Conservation (phyloP, 176 grass and related monocot species). For the Rhipidocladum racemiflorum region DNA sequence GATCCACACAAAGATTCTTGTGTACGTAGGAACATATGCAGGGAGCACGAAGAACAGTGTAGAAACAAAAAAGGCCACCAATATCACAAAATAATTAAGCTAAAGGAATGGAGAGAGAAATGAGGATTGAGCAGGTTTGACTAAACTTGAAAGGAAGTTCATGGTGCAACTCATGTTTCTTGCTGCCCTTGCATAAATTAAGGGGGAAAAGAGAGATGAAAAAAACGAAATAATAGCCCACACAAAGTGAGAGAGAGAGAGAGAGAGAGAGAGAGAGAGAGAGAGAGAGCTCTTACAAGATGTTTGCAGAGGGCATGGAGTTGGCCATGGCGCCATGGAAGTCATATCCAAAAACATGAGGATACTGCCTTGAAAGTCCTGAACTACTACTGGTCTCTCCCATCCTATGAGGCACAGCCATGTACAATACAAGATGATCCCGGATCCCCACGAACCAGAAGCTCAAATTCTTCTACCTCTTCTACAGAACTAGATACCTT, state of each 20-base stretch:
- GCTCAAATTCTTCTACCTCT: not conserved
- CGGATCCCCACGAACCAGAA: not conserved
- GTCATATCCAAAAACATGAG: conserved; percentile 39
- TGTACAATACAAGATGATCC: not conserved
- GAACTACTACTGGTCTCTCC: conserved; percentile 44
- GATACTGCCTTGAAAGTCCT: conserved; percentile 39
- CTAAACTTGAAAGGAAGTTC: not conserved
- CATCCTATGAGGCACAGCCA: conserved; percentile 19
- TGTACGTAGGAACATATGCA: not conserved
- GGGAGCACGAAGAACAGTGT: conserved; percentile 16
- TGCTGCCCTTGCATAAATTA: not conserved
- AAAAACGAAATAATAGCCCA: not conserved
- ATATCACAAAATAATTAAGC: not conserved
- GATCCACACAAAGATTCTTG: not conserved
- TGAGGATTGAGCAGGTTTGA: not conserved
- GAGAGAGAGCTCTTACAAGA: conserved; percentile 36
- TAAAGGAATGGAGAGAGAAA: not conserved
- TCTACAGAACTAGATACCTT: not conserved
- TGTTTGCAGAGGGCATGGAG: conserved; percentile 38
- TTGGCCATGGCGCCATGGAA: conserved; percentile 40
- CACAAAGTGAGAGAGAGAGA: not conserved
- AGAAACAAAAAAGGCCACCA: not conserved
- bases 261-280: not conserved
- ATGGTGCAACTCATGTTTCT: not conserved
- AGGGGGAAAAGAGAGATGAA: not conserved